Percentiles rank a stretch among this genome's conserved stretches.
phyloP scores from a whole-genome alignment of 495 filamentous ascomycete genomes.

The Ramalina intermedia region DNA sequence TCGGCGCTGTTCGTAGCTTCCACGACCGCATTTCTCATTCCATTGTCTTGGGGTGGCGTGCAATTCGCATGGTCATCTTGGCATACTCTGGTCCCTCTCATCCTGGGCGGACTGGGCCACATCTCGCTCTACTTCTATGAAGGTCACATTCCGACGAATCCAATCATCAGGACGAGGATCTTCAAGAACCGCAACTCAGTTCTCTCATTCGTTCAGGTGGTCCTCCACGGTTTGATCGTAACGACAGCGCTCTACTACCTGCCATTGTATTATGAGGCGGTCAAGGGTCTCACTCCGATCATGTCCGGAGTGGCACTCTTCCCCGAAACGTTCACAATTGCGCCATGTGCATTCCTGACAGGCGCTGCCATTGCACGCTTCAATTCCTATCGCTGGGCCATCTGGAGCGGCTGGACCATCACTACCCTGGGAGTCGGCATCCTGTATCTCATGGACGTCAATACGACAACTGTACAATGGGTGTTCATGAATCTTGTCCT shows the following conservation, averaged over 20 bases:
- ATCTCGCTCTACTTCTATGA: constrained; percentile 35
- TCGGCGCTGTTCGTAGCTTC: constrained; percentile 34
- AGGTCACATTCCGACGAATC: constrained; percentile 23
- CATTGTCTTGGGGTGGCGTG: constrained; percentile 35
- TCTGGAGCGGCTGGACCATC: constrained; percentile 41
- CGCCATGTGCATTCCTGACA: constrained; percentile 30
- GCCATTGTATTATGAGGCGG: constrained; percentile 47
- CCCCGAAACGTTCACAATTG: constrained; percentile 39
- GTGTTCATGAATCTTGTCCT: constrained; percentile 35
- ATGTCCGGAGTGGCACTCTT: constrained; percentile 46
- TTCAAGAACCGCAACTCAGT: constrained; percentile 32
- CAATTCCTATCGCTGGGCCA: constrained; percentile 36
- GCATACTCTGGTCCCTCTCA: constrained; percentile 43
- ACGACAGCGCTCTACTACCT: constrained; percentile 46
- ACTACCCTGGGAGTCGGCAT: constrained; percentile 34
- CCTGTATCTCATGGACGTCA: constrained; percentile 28
- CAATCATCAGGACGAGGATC: constrained; percentile 31
- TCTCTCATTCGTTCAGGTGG: constrained; percentile 28
- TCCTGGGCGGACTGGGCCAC: constrained; percentile 35
- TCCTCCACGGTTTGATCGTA: constrained; percentile 36
- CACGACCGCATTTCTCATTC: constrained; percentile 11
- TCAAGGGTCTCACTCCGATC: constrained; percentile 38
- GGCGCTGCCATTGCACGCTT: constrained; percentile 33
- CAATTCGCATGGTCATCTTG: constrained; percentile 34
- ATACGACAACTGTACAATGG: constrained; percentile 34